These are phyloP conservation scores for Yamadazyma phyllophila DNA, from an alignment of 805 yeast genomes.

Conservation along the genomic window DNA sequence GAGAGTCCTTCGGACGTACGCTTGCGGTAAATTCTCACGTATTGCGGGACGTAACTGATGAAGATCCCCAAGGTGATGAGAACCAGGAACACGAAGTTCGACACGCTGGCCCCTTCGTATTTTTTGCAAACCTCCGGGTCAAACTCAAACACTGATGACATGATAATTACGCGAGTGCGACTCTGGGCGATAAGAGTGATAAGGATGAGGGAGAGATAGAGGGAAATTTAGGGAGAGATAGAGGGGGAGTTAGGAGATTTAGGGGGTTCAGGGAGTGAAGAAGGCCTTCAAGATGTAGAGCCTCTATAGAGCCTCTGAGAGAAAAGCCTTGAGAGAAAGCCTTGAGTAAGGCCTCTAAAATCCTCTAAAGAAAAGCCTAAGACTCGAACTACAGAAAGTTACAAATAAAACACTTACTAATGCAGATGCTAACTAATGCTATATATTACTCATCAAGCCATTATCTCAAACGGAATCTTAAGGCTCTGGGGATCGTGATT, in stretches of 20 bases:
- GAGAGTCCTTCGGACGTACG: slow-evolving; percentile 76
- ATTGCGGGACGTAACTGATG: slow-evolving; percentile 75
- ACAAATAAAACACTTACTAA: no score
- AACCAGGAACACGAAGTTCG: slow-evolving; percentile 49
- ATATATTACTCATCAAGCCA: neutral
- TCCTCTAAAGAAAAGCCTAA: no score
- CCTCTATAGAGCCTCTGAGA: no score
- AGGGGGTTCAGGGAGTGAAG: no score
- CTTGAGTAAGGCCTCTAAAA: no score
- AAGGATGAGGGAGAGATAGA: no score
- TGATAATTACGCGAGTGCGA: neutral
- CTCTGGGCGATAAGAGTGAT: neutral
- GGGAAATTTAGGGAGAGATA: no score
- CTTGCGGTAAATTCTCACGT: slow-evolving; percentile 53
- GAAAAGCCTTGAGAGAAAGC: no score
- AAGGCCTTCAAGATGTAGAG: no score
- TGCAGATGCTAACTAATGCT: neutral
- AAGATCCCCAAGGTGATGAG: slow-evolving; percentile 65
- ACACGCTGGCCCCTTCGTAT: slow-evolving; percentile 48
- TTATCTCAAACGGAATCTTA: slow-evolving; percentile 26
- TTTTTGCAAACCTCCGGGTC: slow-evolving; percentile 32
- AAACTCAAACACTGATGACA: slow-evolving; percentile 4
- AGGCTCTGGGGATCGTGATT: slow-evolving; percentile 24
- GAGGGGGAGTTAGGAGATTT: no score
- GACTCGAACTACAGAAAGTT: no score